A percentile compares a stretch with the other conserved stretches of the same genome.
Evolutionary conservation across 495 filamentous ascomycete species (phyloP).

Genomic region (Opeltia flavorubescens): DNA sequence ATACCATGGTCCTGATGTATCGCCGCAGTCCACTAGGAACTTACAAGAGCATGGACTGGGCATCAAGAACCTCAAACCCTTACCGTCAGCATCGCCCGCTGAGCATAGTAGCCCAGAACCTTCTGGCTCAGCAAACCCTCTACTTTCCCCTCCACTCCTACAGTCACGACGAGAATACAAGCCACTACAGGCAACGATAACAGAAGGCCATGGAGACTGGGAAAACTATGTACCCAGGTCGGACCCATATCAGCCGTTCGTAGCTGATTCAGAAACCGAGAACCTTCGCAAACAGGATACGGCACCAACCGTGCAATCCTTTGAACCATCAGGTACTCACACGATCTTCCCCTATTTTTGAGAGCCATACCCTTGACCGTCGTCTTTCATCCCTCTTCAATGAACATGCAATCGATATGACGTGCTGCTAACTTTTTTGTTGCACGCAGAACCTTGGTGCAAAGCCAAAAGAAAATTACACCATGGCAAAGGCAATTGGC

Average conservation of each 20-base stretch:
- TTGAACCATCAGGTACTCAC: background rate
- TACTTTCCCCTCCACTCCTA: slow-evolving; percentile 5
- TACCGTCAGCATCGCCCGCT: background rate
- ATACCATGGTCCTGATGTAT: background rate
- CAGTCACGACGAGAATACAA: background rate
- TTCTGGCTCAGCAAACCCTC: background rate
- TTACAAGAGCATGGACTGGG: slow-evolving; percentile 6
- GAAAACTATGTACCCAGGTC: background rate
- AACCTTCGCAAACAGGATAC: background rate
- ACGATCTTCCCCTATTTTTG: background rate
- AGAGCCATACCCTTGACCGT: too few relatives aligned
- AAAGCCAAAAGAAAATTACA: slow-evolving; percentile 14
- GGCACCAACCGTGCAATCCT: background rate
- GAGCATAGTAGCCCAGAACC: background rate
- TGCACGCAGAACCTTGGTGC: slow-evolving; percentile 3
- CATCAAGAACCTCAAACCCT: slow-evolving; percentile 2
- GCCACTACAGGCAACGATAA: background rate
- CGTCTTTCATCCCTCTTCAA: background rate
- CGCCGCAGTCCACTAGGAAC: background rate
- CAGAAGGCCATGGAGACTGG: slow-evolving; percentile 1
- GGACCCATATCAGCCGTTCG: slow-evolving; percentile 3
- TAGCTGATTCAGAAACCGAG: slow-evolving; percentile 6
- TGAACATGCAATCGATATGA: background rate
- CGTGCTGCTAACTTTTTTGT: background rate
- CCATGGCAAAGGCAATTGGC: slow-evolving; percentile 34